These are phyloP conservation scores for Plasmopara halstedii DNA, from an alignment of 352 stramenopile genomes.

Conservation along the genomic window DNA sequence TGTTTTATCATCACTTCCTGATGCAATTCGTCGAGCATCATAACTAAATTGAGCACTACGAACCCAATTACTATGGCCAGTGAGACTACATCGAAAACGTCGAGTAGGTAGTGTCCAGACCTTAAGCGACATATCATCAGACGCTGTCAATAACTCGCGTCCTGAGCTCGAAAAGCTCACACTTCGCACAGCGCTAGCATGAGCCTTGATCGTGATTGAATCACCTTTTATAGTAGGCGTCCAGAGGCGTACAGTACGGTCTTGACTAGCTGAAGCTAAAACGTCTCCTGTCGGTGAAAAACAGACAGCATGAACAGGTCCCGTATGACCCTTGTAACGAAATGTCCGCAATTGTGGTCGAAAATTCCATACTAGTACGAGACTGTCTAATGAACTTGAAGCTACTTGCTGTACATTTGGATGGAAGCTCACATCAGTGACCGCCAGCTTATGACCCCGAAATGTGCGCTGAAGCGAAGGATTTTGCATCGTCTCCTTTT, in stretches of 20 bases:
- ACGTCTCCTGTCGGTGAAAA: slow-evolving; percentile 79
- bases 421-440: slow-evolving; percentile 77
- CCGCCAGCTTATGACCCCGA: slow-evolving; percentile 69
- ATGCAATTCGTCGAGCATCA: slow-evolving; percentile 61
- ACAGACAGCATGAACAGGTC: slow-evolving; percentile 60
- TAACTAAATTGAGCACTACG: slow-evolving; percentile 74
- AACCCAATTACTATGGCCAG: slow-evolving; percentile 91
- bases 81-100: slow-evolving; percentile 84
- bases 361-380: slow-evolving; percentile 92
- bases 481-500: slow-evolving; percentile 35
- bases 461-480: slow-evolving; percentile 86
- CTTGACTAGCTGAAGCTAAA: slow-evolving; percentile 84
- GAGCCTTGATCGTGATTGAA: slow-evolving; percentile 61
- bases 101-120: slow-evolving; percentile 75
- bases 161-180: slow-evolving; percentile 81
- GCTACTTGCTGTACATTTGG: slow-evolving; percentile 83
- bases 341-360: slow-evolving; percentile 72
- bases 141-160: slow-evolving; percentile 79
- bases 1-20: slow-evolving; percentile 87
- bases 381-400: slow-evolving; percentile 63
- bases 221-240: slow-evolving; percentile 73
- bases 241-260: slow-evolving; percentile 89
- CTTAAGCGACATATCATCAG: slow-evolving; percentile 92
- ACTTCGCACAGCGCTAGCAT: slow-evolving; percentile 60
- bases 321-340: slow-evolving; percentile 71